Percentiles rank a stretch among this genome's conserved stretches.
Conservation (phyloP, 208 protist species). For the Acanthamoeba lugdunensis region DNA sequence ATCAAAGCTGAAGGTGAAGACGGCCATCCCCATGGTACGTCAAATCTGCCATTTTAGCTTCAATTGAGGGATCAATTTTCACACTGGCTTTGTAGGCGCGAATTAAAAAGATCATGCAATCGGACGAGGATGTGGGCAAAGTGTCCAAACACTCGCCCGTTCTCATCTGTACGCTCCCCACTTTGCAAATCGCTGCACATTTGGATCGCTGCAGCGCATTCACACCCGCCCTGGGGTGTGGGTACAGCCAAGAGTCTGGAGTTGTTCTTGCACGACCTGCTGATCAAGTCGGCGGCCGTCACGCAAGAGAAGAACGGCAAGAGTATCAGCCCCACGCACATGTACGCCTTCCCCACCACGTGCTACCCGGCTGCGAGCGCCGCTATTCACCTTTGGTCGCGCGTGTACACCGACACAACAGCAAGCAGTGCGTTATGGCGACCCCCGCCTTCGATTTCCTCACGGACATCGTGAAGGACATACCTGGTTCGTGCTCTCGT, state of each 20-base stretch:
- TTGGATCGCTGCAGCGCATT: not conserved
- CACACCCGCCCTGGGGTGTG: not conserved
- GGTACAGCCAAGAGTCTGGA: slow-evolving; percentile 44
- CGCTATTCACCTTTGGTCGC: not conserved
- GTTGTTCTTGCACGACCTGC: slow-evolving; percentile 36
- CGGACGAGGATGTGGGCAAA: slow-evolving; percentile 59
- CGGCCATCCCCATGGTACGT: slow-evolving; percentile 22
- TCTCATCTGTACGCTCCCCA: slow-evolving; percentile 22
- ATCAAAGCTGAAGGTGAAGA: slow-evolving; percentile 35
- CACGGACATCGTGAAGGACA: slow-evolving; percentile 2
- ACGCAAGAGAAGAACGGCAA: slow-evolving; percentile 39
- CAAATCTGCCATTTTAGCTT: too few relatives aligned
- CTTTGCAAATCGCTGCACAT: not conserved
- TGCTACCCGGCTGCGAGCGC: not conserved
- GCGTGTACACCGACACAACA: not conserved
- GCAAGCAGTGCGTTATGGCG: slow-evolving; percentile 33
- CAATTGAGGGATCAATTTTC: not conserved
- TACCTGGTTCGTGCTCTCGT: not conserved
- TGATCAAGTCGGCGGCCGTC: not conserved
- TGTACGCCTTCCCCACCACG: not conserved
- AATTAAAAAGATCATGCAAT: slow-evolving; percentile 70
- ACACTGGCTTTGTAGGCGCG: slow-evolving; percentile 16
- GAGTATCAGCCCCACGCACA: slow-evolving; percentile 38
- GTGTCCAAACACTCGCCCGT: slow-evolving; percentile 58
- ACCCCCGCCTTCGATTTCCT: slow-evolving; percentile 28